Base-by-base conservation (phyloP, 1,284 basidiomycete genomes). In the Cutaneotrichosporon mucoides region DNA sequence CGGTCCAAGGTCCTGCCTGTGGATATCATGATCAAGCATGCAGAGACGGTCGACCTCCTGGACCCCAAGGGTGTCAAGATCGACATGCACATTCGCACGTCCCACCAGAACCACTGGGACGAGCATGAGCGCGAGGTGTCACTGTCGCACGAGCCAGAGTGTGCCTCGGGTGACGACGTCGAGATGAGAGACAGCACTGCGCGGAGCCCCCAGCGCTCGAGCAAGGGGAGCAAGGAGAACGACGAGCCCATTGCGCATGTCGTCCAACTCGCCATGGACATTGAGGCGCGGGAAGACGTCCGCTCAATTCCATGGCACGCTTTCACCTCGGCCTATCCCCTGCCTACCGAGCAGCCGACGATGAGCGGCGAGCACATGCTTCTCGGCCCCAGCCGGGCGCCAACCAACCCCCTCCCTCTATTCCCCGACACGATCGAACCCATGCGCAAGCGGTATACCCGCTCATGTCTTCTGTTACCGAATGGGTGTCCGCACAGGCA, bases 191-290 rank as follows among this genome's bases (percentile, higher is more conserved):
- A n/a, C n/a, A n/a, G n/a, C n/a, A n/a, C n/a, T n/a, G n/a, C n/a
- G n/a, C n/a, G n/a, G n/a, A n/a, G n/a, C n/a, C n/a, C n/a, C n/a
- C n/a, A n/a, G n/a, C n/a, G n/a, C n/a, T n/a, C n/a, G n/a, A n/a
- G n/a, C n/a, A n/a, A n/a, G n/a, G n/a, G n/a, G n/a, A n/a, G 10
- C 46, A 12, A 11, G 24, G 34, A 5, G 11, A 13, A 45, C 15
- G 6, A 6, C 6, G 43, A 8, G 43, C 15, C 38, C 1, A 13
- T 48, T 12, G 16, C 50, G 12, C 9, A 53, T 38, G 60, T 77
- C 53, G 51, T 69, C 1, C 75, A 76, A 56, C 60, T 78, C 1
- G 73, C 73, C 2, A 76, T 77, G 75, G 73, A 75, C 36, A 69
- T 78, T 9, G 75, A 77, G 48, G 76, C 77, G 56, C 56, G 64